These are phyloP conservation scores for Aspergillus fructus DNA, from an alignment of 2,329 filamentous ascomycete genomes.

Conservation along the genomic window DNA sequence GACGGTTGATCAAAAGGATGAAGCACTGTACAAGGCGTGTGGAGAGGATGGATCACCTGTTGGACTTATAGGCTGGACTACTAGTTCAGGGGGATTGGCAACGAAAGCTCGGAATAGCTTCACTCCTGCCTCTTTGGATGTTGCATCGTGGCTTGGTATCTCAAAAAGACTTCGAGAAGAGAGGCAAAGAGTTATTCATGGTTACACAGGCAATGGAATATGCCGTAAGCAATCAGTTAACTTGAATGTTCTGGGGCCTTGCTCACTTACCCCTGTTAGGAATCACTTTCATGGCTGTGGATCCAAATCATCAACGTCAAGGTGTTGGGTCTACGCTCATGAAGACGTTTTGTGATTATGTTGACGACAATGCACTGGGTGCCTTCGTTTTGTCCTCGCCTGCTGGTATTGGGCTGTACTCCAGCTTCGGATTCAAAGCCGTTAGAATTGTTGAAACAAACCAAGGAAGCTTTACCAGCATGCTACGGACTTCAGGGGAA, in stretches of 20 bases:
- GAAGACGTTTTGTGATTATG: conserved; percentile 22
- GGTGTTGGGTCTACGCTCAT: conserved; percentile 10
- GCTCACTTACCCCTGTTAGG: background rate
- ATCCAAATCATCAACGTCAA: background rate
- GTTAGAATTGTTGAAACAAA: too few relatives aligned
- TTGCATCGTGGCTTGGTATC: conserved; percentile 1
- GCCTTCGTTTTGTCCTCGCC: conserved; percentile 1
- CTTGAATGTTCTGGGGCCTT: background rate
- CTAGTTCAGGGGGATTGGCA: background rate
- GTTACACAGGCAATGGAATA: background rate
- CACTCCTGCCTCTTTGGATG: conserved; percentile 5
- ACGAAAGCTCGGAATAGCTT: background rate
- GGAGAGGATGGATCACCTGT: conserved; percentile 7
- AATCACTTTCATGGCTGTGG: conserved; percentile 1
- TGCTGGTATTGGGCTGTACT: background rate
- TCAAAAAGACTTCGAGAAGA: conserved; percentile 3
- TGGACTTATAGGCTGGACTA: conserved; percentile 5
- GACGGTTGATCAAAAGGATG: conserved; percentile 3
- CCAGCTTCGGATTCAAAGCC: too few relatives aligned
- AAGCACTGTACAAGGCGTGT: conserved; percentile 7
- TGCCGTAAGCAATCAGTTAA: conserved; percentile 1
- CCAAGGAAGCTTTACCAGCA: too few relatives aligned
- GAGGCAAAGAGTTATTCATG: conserved; percentile 2
- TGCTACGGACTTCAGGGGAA: too few relatives aligned
- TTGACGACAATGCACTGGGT: conserved; percentile 14